phyloP scores from a whole-genome alignment of 2,329 filamentous ascomycete species.

The Tolypocladium cylindrosporum region DNA sequence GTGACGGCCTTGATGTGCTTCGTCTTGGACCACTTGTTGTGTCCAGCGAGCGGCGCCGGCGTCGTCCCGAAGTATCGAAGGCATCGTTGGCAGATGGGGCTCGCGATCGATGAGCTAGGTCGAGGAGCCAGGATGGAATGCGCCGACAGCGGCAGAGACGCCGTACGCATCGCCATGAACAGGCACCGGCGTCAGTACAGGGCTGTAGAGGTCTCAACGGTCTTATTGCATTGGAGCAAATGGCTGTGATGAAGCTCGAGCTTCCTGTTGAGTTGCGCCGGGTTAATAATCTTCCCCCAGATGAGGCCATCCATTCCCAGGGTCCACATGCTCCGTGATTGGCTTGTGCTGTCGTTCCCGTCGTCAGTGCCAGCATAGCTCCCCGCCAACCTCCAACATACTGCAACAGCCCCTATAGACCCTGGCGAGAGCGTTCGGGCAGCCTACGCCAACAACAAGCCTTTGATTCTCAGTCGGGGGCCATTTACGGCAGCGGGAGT shows the following conservation, averaged over 20 bases:
- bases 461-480: conserved; percentile 1
- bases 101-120: neutral
- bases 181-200: neutral
- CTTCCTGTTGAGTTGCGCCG: conserved; percentile 10
- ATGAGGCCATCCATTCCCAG: neutral
- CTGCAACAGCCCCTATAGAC: neutral
- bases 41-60: conserved; percentile 47
- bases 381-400: neutral
- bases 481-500: conserved; percentile 10
- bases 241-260: neutral
- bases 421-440: neutral
- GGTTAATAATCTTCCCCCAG: conserved; percentile 19
- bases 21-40: conserved; percentile 95
- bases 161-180: neutral
- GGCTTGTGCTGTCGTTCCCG: neutral
- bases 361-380: neutral
- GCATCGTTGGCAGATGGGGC: conserved; percentile 34
- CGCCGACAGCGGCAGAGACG: neutral
- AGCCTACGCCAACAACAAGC: neutral
- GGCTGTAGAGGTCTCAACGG: neutral
- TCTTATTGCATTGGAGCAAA: neutral
- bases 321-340: neutral
- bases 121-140: neutral
- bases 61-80: conserved; percentile 38
- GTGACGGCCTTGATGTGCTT: conserved; percentile 86